phyloP scores from a whole-genome alignment of 805 yeast species.

The Candida pseudoglaebosa region DNA sequence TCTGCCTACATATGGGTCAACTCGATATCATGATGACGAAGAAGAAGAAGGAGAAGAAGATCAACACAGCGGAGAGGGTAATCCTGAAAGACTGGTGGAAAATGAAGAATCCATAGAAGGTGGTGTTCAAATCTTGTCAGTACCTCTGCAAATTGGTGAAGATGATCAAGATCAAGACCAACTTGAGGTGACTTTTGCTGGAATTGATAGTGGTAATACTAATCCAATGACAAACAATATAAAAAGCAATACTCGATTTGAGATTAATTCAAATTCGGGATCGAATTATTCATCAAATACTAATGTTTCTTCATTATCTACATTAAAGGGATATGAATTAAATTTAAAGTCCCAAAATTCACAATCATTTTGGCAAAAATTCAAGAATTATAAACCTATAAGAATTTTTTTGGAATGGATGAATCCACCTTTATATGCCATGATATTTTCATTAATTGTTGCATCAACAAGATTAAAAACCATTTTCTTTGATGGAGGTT shows the following conservation, averaged over 20 bases:
- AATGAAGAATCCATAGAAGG: no score
- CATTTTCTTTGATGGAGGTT: slow-evolving; percentile 51
- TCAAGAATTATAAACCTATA: slow-evolving; percentile 9
- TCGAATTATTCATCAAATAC: neutral
- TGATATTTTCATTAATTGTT: slow-evolving; percentile 63
- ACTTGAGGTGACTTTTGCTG: neutral
- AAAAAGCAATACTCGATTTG: neutral
- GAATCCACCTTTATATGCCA: slow-evolving; percentile 84
- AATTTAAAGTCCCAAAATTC: no score
- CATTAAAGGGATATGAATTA: neutral
- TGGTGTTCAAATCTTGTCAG: no score
- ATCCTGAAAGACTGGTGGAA: no score
- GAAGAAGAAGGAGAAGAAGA: no score
- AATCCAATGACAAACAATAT: neutral
- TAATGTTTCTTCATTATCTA: neutral
- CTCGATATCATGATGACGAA: neutral
- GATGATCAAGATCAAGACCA: neutral
- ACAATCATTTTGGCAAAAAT: slow-evolving; percentile 3
- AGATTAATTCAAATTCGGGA: no score
- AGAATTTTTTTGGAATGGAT: slow-evolving; percentile 40
- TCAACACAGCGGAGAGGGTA: no score
- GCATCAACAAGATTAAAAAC: slow-evolving; percentile 64
- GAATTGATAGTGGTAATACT: neutral
- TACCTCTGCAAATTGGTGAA: no score
- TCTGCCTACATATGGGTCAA: neutral